Evolutionary conservation across 2,329 filamentous ascomycete species (phyloP), one percentile per base, ranked within the genome.

Genomic region (Ophiocordyceps australis): DNA sequence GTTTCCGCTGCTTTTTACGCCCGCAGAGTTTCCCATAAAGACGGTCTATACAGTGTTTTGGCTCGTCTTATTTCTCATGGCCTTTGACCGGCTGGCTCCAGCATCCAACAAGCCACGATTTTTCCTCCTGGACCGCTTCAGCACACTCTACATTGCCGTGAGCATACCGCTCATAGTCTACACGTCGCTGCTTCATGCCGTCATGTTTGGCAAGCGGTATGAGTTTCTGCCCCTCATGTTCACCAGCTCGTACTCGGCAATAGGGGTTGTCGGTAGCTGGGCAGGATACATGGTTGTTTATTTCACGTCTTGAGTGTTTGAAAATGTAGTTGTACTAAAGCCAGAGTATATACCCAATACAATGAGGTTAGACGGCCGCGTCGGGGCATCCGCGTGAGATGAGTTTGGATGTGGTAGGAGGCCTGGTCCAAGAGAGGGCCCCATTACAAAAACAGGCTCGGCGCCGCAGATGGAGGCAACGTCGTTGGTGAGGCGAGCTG

Each of bases 181-280:
- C 51, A 85, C 80, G 48, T 92, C 83, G 9, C 49, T 94, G 26
- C 35, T 89, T 7, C 89, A 98, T 48, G 65, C 70, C 24, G 48
- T 86, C n/a, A 54, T 91, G 5, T 94, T 93, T 54, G 83, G 83
- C 0, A 65, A 71, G 41, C 68, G 59, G 34, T 81, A 79, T 40
- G 82, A 94, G 51, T 98, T 95, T 49, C 52, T 98, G 28, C 89
- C 89, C 15, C 57, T 95, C 38, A 95, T 98, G 86, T 89, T 95
- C 45, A 94, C 75, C 38, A 95, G 86, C 57, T 78, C 80, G 9
- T 98, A 95, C 50, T 81, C 78, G 18, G 89, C 89, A 5, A 59
- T 95, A 30, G 89, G 89, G n/a, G 85, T 95, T 1, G 72, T 94
- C 12, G 83, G 82, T 4, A 95, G 89, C 52, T 95, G 86, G 86